Conservation (phyloP, 768 basidiomycete species). For the Calocera viscosa region DNA sequence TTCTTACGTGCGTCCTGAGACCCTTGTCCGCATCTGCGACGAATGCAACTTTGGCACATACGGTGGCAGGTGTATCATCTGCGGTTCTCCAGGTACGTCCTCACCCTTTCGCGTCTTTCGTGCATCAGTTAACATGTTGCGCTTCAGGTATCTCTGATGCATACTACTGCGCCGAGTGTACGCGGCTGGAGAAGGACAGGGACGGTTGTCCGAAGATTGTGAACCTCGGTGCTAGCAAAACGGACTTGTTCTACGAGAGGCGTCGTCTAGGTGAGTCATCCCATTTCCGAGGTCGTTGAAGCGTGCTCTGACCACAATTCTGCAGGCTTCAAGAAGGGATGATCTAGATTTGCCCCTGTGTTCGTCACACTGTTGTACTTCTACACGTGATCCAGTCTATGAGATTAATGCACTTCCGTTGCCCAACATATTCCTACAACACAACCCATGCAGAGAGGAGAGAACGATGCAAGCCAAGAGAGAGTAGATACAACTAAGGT, state of each 20-base stretch:
- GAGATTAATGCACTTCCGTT: neutral
- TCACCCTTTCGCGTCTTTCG: neutral
- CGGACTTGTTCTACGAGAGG: conserved; percentile 84
- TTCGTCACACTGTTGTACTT: neutral
- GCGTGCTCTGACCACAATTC: neutral
- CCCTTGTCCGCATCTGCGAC: conserved; percentile 94
- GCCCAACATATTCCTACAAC: neutral
- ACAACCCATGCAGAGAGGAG: neutral
- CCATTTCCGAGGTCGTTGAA: neutral
- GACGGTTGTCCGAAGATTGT: conserved; percentile 99
- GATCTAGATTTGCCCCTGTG: conserved; percentile 10
- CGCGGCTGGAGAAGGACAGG: conserved; percentile 89
- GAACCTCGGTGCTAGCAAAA: conserved; percentile 87
- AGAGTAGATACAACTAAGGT: neutral
- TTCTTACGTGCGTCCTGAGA: conserved; percentile 97
- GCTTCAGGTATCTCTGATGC: conserved; percentile 93
- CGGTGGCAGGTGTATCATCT: conserved; percentile 95
- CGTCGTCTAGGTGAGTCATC: conserved; percentile 56
- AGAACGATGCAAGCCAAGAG: neutral
- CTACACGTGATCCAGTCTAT: neutral
- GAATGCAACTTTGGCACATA: conserved; percentile 99
- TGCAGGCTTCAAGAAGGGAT: conserved; percentile 59
- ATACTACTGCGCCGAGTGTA: conserved; percentile 97
- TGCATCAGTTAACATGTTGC: neutral
- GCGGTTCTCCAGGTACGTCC: conserved; percentile 75